Base-by-base conservation (phyloP, 2,329 filamentous ascomycete species). In the Colletotrichum spaethianum region DNA sequence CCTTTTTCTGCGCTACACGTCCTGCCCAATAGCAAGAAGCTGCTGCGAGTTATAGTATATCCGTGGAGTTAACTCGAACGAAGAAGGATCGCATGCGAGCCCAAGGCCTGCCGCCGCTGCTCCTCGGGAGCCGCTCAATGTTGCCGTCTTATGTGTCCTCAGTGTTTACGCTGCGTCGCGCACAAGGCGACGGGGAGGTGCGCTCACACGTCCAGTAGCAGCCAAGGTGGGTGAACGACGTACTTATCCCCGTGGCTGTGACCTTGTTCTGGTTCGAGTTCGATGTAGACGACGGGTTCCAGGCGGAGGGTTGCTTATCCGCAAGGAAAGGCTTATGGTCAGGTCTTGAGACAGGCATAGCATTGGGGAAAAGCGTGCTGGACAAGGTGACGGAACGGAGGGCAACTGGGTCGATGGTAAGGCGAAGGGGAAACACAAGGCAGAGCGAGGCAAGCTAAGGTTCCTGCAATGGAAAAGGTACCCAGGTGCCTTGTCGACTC, bases 401-500 rank as follows among this genome's bases (percentile, higher is more conserved):
- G 42, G 33, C 48, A 60, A 61, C 44, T 56, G 64, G 64, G 55
- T 42, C n/a, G 23, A 38, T 38, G 33, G 53, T 26, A 62, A 48
- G 59, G 59, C 42, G 16, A 62, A 26, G 42, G 42, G n/a, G 59
- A 33, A 62, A 50, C 33, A 18, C 46, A 53, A 53, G 46, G 26
- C 61, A 63, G 36, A 36, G 61, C 61, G 42, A 53, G 18, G 23
- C 36, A 63, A 53, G 46, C 23, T 18, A 33, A 23, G 36, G 33
- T 44, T 53, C 48, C 48, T n/a, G 46, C 33, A 52, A 56, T 52
- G 67, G 62, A 53, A 70, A 66, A 70, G 33, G 67, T 66, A 66
- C 67, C 67, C 67, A 70, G 53, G 26, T 65, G 67, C 67, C 62
- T 63, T 59, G 62, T 46, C 53, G 61, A 38, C 20, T 63, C 33